These are phyloP conservation scores for Phytophthora agathidicida DNA, from an alignment of 352 stramenopile species.

Conservation along the genomic window DNA sequence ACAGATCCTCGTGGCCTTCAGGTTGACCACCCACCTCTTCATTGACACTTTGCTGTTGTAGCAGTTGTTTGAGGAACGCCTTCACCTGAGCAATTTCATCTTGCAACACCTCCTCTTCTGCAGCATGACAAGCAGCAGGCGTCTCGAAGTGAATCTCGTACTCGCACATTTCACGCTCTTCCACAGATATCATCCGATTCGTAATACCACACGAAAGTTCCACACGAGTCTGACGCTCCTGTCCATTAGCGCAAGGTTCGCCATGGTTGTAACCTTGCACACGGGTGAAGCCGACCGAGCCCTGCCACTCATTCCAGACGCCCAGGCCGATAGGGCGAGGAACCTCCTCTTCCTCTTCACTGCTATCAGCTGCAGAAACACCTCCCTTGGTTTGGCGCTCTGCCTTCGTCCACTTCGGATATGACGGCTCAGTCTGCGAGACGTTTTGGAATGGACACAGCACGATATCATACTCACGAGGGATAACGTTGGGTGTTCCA, in stretches of 20 bases:
- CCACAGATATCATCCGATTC: slow-evolving; percentile 82
- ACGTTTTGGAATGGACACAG: slow-evolving; percentile 86
- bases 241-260: slow-evolving; percentile 86
- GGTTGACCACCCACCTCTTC: background rate
- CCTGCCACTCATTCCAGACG: slow-evolving; percentile 74
- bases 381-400: slow-evolving; percentile 54
- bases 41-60: background rate
- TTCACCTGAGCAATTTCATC: slow-evolving; percentile 23
- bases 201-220: slow-evolving; percentile 74
- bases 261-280: slow-evolving; percentile 78
- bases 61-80: background rate
- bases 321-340: slow-evolving; percentile 50
- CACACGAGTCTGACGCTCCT: slow-evolving; percentile 73
- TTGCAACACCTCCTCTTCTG: slow-evolving; percentile 27
- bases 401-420: slow-evolving; percentile 52
- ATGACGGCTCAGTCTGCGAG: slow-evolving; percentile 72
- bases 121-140: slow-evolving; percentile 51
- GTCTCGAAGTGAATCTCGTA: slow-evolving; percentile 89
- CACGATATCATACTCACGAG: slow-evolving; percentile 63
- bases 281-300: slow-evolving; percentile 28
- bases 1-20: slow-evolving; percentile 37
- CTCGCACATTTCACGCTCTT: slow-evolving; percentile 91
- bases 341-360: slow-evolving; percentile 31
- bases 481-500: slow-evolving; percentile 77
- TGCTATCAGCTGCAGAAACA: slow-evolving; percentile 4